Evolutionary conservation across 768 basidiomycete genomes (phyloP).

Genomic region (Mycena filopes): DNA sequence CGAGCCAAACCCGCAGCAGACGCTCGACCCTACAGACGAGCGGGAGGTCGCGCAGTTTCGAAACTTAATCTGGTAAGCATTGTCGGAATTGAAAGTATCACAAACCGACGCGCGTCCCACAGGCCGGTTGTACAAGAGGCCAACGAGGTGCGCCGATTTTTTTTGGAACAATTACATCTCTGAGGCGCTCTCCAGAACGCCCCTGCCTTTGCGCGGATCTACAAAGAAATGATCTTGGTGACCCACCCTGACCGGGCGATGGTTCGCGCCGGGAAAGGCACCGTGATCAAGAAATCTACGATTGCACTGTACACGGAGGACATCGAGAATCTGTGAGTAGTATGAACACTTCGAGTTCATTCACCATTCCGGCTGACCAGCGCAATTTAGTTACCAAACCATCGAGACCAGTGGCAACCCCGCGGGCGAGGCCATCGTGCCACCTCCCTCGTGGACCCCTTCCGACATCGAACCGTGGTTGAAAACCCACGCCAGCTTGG

Average conservation of each 20-base stretch:
- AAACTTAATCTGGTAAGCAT: conserved; percentile 50
- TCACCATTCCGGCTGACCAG: too few relatives aligned
- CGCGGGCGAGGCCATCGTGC: conserved; percentile 17
- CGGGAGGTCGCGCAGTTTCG: conserved; percentile 37
- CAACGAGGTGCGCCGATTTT: conserved; percentile 40
- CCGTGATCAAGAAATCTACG: conserved; percentile 56
- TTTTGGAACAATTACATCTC: not conserved
- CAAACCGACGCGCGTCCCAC: conserved; percentile 19
- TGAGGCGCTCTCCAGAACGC: conserved; percentile 34
- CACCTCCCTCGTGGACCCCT: conserved; percentile 31
- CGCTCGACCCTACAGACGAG: conserved; percentile 17
- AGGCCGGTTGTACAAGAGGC: conserved; percentile 57
- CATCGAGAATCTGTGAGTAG: conserved; percentile 53
- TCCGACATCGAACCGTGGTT: conserved; percentile 35
- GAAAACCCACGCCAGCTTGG: conserved; percentile 31
- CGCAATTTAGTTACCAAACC: conserved; percentile 29
- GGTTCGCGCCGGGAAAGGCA: conserved; percentile 59
- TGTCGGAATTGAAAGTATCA: not conserved
- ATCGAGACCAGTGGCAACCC: conserved; percentile 31
- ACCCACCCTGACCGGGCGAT: conserved; percentile 51
- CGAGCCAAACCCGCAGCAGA: conserved; percentile 31
- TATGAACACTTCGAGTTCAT: too few relatives aligned
- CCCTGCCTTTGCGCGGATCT: conserved; percentile 57
- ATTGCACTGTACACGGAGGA: conserved; percentile 54
- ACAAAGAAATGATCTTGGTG: conserved; percentile 64